phyloP scores from a whole-genome alignment of 108 stramenopile species.

The Nitzschia palea region DNA sequence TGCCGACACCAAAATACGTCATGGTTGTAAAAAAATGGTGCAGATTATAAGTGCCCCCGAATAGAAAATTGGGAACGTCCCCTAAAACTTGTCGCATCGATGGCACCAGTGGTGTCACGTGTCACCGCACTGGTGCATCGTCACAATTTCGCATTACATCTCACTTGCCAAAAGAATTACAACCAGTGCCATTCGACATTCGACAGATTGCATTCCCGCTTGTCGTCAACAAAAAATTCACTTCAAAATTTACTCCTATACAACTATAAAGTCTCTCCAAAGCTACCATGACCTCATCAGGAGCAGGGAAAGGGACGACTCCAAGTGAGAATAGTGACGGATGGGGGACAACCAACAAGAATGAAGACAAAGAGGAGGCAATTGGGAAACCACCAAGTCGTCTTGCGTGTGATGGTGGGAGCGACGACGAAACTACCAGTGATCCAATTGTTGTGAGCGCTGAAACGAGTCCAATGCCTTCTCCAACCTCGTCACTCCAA shows the following conservation, averaged over 20 bases:
- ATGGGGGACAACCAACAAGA: no score
- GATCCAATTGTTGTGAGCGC: slow-evolving; percentile 5
- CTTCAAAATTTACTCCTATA: background rate
- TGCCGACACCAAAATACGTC: no score
- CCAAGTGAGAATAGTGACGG: no score
- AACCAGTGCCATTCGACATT: background rate
- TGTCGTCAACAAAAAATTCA: background rate
- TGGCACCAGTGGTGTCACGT: slow-evolving; percentile 9
- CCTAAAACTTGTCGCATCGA: slow-evolving; percentile 9
- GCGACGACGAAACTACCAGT: slow-evolving; percentile 9
- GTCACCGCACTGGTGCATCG: background rate
- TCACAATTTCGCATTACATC: background rate
- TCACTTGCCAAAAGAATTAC: background rate
- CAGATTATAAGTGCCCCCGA: no score
- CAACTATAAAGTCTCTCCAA: no score
- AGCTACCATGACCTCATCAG: no score
- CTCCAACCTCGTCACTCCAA: background rate
- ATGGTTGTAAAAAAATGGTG: no score
- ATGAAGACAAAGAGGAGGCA: no score
- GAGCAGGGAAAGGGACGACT: no score
- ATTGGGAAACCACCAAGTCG: background rate
- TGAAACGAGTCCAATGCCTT: background rate
- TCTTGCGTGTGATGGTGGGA: background rate
- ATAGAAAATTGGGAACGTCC: no score
- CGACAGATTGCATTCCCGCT: background rate